Percentiles rank a stretch among this genome's conserved stretches.
Conservation (phyloP, 1,139 yeast species). For the Maudiozyma humilis region DNA sequence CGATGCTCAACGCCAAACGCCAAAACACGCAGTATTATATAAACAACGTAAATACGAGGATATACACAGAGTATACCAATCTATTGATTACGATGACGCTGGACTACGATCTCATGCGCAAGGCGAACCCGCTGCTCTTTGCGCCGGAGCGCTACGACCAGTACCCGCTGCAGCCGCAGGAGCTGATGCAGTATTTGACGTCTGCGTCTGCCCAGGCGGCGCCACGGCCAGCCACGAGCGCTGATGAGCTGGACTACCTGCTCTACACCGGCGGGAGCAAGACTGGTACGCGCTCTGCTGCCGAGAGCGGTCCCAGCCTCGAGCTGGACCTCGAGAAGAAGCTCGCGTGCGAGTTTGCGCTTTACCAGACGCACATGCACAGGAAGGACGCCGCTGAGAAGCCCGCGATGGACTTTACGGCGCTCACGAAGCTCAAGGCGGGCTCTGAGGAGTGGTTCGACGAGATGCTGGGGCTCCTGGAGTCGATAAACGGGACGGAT, state of each 20-base stretch:
- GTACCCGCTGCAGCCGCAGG: slow-evolving; percentile 25
- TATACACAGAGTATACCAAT: no score
- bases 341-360: slow-evolving; percentile 25
- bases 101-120: slow-evolving; percentile 17
- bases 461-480: slow-evolving; percentile 13
- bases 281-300: neutral
- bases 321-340: slow-evolving; percentile 26
- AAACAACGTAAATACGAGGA: no score
- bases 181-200: slow-evolving; percentile 21
- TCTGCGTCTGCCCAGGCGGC: slow-evolving; percentile 11
- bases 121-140: slow-evolving; percentile 24
- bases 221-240: slow-evolving; percentile 18
- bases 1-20: no score
- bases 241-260: slow-evolving; percentile 21
- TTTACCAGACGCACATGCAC: slow-evolving; percentile 18
- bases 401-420: slow-evolving; percentile 9
- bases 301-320: neutral
- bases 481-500: slow-evolving; percentile 16
- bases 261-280: slow-evolving; percentile 14
- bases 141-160: slow-evolving; percentile 20
- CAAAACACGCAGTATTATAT: no score
- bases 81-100: no score
- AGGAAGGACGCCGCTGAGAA: neutral
- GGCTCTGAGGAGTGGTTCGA: slow-evolving; percentile 16
- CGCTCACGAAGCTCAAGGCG: slow-evolving; percentile 11